A percentile compares a stretch with the other conserved stretches of the same genome.
phyloP scores from a whole-genome alignment of 768 basidiomycete species.

The Psilocybe azurescens region DNA sequence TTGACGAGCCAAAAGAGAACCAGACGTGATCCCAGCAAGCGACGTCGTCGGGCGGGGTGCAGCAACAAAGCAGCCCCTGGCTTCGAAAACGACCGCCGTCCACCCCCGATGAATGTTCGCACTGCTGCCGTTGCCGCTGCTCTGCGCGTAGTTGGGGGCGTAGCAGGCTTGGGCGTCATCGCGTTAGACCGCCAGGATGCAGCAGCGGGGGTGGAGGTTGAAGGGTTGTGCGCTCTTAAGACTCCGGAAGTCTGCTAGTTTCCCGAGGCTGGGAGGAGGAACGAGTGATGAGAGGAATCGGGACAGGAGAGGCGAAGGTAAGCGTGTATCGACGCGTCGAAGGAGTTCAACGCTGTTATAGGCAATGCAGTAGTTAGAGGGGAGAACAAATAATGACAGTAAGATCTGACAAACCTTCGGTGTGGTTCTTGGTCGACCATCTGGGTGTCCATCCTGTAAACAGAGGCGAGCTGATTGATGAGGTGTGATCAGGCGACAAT shows the following conservation, averaged over 20 bases:
- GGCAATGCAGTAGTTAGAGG: background rate
- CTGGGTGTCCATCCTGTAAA: conserved; percentile 84
- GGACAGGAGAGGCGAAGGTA: conserved; percentile 77
- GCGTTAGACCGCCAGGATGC: conserved; percentile 26
- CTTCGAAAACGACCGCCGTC: conserved; percentile 26
- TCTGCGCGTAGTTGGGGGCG: conserved; percentile 8
- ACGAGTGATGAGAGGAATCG: conserved; percentile 35
- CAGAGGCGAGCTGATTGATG: conserved; percentile 63
- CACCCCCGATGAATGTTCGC: conserved; percentile 24
- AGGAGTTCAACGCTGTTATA: conserved; percentile 78
- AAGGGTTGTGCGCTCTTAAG: conserved; percentile 14
- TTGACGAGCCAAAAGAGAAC: conserved; percentile 1
- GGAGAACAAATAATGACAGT: background rate
- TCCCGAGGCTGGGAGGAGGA: conserved; percentile 54
- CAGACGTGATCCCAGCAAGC: conserved; percentile 2
- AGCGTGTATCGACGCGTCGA: conserved; percentile 80
- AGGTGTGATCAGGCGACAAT: conserved; percentile 3
- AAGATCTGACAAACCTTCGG: conserved; percentile 50
- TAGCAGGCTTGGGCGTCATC: conserved; percentile 13
- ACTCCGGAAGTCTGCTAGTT: conserved; percentile 59
- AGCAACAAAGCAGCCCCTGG: conserved; percentile 8
- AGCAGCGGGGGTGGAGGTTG: background rate
- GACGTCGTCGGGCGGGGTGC: conserved; percentile 10
- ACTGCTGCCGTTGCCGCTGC: too few relatives aligned
- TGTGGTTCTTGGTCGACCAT: conserved; percentile 93